A percentile compares a stretch with the other conserved stretches of the same genome.
These are phyloP conservation scores for Hibiscus trionum DNA, from an alignment of 345 rosid genomes.

Conservation along the genomic window DNA sequence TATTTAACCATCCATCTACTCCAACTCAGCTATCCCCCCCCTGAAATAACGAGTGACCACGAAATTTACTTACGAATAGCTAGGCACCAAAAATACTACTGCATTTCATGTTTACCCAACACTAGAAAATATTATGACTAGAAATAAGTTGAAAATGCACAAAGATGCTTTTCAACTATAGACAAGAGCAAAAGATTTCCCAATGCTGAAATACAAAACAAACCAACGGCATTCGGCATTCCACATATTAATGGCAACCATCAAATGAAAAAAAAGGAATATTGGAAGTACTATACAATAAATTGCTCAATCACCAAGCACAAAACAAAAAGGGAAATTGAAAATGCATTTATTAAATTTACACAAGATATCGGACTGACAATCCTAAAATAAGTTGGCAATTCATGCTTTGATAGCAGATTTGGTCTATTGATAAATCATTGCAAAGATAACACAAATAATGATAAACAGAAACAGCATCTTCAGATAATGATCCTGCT, in stretches of 20 bases:
- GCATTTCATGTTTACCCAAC: neutral
- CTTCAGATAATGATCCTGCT: slow-evolving; percentile 69
- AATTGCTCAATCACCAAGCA: slow-evolving; percentile 10
- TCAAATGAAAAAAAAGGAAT: neutral
- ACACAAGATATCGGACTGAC: slow-evolving; percentile 16
- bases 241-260: slow-evolving; percentile 5
- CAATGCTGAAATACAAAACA: neutral
- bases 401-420: slow-evolving; percentile 9
- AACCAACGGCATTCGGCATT: neutral
- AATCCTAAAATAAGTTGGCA: slow-evolving; percentile 11
- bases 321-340: neutral
- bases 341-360: slow-evolving; percentile 21
- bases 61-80: neutral
- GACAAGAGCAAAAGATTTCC: neutral
- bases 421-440: slow-evolving; percentile 44
- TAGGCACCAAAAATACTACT: neutral
- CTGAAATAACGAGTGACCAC: neutral
- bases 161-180: neutral
- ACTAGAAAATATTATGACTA: neutral
- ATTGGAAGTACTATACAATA: slow-evolving; percentile 16
- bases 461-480: slow-evolving; percentile 46
- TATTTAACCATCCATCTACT: neutral
- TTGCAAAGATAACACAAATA: slow-evolving; percentile 47
- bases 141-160: neutral
- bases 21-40: neutral